Conservation (phyloP, 169 alveolate genomes). For the Theileria equi region DNA sequence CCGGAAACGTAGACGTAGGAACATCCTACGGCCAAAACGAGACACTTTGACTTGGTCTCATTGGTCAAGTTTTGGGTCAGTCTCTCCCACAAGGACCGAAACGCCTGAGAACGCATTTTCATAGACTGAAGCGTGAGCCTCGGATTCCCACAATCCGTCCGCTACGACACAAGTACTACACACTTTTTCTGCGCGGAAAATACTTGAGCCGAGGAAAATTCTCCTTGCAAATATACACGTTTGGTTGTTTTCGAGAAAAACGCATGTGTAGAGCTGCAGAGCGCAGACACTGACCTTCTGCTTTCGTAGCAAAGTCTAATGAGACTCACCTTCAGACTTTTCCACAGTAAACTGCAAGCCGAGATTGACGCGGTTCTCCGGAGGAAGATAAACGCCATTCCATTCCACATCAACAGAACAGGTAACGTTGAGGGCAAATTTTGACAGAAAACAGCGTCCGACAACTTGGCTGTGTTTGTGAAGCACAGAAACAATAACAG, state of each 20-base stretch:
- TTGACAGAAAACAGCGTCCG: conserved; percentile 60
- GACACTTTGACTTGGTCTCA: conserved; percentile 23
- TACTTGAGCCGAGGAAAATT: too few relatives aligned
- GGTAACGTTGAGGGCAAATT: conserved; percentile 23
- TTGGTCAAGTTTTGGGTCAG: conserved; percentile 50
- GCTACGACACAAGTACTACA: too few relatives aligned
- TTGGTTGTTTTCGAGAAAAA: not conserved
- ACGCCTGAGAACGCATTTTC: too few relatives aligned
- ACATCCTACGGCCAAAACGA: conserved; percentile 26
- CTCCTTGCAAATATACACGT: not conserved
- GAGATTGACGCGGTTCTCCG: conserved; percentile 11
- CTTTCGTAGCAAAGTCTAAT: too few relatives aligned
- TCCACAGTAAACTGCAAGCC: conserved; percentile 3
- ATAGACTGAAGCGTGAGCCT: too few relatives aligned
- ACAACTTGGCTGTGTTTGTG: conserved; percentile 74
- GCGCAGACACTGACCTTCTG: too few relatives aligned
- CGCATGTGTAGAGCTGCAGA: too few relatives aligned
- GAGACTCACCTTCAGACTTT: conserved; percentile 1
- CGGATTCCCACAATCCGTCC: too few relatives aligned
- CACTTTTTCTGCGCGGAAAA: too few relatives aligned
- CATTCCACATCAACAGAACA: conserved; percentile 72
- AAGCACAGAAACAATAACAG: conserved; percentile 67
- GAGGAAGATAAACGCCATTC: conserved; percentile 57
- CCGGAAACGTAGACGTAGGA: conserved; percentile 26
- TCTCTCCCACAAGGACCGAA: too few relatives aligned